Conservation (phyloP, 2,329 filamentous ascomycete species). For the Talaromyces marneffei region DNA sequence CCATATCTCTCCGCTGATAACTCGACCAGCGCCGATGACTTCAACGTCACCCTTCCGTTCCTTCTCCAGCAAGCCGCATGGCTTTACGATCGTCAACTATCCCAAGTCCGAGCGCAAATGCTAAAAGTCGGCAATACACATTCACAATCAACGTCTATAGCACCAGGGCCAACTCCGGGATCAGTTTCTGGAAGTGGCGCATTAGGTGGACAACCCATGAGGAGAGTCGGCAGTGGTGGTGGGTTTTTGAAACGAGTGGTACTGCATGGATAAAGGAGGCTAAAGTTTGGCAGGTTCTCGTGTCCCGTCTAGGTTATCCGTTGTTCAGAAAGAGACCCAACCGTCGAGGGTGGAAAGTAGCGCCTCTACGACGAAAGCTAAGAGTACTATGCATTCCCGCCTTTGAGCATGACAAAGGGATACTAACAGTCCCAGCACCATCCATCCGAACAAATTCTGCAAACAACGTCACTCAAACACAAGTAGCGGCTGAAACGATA, state of each 20-base stretch:
- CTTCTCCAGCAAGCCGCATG: slow-evolving; percentile 89
- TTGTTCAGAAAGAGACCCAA: slow-evolving; percentile 30
- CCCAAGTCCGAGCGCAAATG: slow-evolving; percentile 85
- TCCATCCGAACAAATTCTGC: slow-evolving; percentile 26
- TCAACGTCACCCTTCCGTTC: slow-evolving; percentile 81
- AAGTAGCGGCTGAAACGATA: slow-evolving; percentile 21
- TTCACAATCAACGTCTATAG: slow-evolving; percentile 39
- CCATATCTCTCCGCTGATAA: neutral
- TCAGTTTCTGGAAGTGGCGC: slow-evolving; percentile 40
- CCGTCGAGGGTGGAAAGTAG: slow-evolving; percentile 24
- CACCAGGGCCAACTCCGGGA: slow-evolving; percentile 29
- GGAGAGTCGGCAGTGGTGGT: slow-evolving; percentile 30
- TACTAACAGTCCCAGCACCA: slow-evolving; percentile 8
- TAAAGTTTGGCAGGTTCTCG: slow-evolving; percentile 28
- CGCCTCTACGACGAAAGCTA: slow-evolving; percentile 15
- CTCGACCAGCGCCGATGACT: slow-evolving; percentile 58
- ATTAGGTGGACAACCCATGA: slow-evolving; percentile 32
- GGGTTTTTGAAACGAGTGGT: neutral
- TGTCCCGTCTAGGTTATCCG: slow-evolving; percentile 34
- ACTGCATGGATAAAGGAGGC: neutral
- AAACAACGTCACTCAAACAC: slow-evolving; percentile 27
- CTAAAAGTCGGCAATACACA: slow-evolving; percentile 52
- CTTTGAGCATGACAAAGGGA: neutral
- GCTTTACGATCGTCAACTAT: slow-evolving; percentile 84
- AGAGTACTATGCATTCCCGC: slow-evolving; percentile 11